phyloP scores from a whole-genome alignment of 2,329 filamentous ascomycete genomes.

The Teratosphaeria gauchensis region DNA sequence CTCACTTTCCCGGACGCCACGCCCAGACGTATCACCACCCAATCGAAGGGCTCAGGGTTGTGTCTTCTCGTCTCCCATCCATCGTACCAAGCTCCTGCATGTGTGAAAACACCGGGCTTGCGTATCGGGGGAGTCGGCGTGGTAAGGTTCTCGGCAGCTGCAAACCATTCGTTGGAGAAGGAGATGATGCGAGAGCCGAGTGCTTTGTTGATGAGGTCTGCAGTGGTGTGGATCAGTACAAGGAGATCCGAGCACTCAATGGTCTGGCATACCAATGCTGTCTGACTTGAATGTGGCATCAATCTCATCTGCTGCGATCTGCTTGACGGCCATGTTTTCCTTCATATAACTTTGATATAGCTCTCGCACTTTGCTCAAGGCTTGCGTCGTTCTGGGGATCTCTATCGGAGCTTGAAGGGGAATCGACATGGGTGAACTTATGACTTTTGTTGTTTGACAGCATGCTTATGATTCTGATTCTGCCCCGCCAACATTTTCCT shows the following conservation, averaged over 20 bases:
- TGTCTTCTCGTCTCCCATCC: slow-evolving; percentile 56
- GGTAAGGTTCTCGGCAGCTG: slow-evolving; percentile 48
- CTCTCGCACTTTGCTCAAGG: not conserved
- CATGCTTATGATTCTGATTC: not conserved
- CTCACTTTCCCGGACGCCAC: slow-evolving; percentile 59
- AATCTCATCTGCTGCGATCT: slow-evolving; percentile 40
- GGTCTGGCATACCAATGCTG: slow-evolving; percentile 38
- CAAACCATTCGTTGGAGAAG: slow-evolving; percentile 54
- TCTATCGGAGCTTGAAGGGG: not conserved
- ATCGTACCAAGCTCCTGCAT: slow-evolving; percentile 55
- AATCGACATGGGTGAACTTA: not conserved
- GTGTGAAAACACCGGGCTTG: slow-evolving; percentile 48
- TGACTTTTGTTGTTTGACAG: not conserved
- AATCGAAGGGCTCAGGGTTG: slow-evolving; percentile 49
- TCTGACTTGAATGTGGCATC: slow-evolving; percentile 46
- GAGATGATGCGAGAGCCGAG: slow-evolving; percentile 45
- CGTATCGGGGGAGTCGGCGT: slow-evolving; percentile 47
- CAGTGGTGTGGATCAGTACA: slow-evolving; percentile 1
- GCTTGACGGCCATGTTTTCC: slow-evolving; percentile 11
- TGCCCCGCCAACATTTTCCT: not conserved
- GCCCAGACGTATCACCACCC: slow-evolving; percentile 50
- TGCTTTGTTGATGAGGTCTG: slow-evolving; percentile 44
- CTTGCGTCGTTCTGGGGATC: not conserved
- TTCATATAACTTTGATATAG: not conserved
- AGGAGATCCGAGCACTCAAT: not conserved